phyloP scores from a whole-genome alignment of 306 rosid genomes.

The Dalbergia cultrata region DNA sequence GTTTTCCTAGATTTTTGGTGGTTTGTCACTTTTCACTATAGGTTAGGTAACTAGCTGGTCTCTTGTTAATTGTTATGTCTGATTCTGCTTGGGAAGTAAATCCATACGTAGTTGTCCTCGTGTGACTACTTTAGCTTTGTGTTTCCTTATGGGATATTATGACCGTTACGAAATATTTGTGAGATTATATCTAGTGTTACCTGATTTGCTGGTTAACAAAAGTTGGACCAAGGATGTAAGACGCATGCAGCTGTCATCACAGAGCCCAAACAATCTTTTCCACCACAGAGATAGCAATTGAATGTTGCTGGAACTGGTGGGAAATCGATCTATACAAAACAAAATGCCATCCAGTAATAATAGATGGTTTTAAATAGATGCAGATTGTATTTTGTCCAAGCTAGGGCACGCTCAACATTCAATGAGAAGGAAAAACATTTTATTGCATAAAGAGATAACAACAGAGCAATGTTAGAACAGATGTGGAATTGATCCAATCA shows the following conservation, averaged over 20 bases:
- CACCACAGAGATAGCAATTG: background rate
- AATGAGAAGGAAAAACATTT: background rate
- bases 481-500: background rate
- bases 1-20: conserved; percentile 26
- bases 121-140: conserved; percentile 15
- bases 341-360: background rate
- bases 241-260: background rate
- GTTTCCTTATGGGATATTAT: background rate
- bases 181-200: background rate
- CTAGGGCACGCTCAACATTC: background rate
- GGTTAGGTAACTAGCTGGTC: conserved; percentile 5
- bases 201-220: background rate
- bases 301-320: background rate
- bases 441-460: background rate
- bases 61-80: background rate
- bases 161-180: background rate
- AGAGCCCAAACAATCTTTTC: background rate
- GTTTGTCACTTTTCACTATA: conserved; percentile 25
- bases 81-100: conserved; percentile 21
- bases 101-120: background rate
- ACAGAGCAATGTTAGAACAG: background rate
- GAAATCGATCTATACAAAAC: background rate
- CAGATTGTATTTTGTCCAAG: background rate
- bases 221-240: background rate
- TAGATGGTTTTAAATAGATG: background rate